Conservation (phyloP, 345 rosid species). For the Gossypium raimondii region DNA sequence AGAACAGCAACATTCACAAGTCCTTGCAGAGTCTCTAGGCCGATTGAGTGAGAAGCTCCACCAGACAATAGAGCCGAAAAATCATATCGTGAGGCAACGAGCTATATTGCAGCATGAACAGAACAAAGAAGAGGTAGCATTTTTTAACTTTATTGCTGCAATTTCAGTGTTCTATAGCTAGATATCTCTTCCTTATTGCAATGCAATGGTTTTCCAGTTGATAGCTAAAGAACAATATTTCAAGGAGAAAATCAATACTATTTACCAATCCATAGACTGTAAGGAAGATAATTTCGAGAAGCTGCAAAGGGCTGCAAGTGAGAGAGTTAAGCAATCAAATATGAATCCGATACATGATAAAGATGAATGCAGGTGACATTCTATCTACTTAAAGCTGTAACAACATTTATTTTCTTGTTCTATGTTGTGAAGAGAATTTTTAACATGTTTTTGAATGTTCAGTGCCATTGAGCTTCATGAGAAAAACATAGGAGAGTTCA, state of each 20-base stretch:
- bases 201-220: constrained; percentile 21
- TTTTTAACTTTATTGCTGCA: not conserved
- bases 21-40: constrained; percentile 29
- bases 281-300: constrained; percentile 42
- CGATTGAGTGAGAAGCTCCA: constrained; percentile 31
- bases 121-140: constrained; percentile 40
- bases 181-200: not conserved
- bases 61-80: constrained; percentile 24
- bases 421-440: not conserved
- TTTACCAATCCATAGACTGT: constrained; percentile 21
- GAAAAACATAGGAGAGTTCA: constrained; percentile 27
- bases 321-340: constrained; percentile 22
- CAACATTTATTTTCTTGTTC: not conserved
- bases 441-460: not conserved
- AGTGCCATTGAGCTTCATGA: constrained; percentile 22
- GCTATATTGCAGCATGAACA: constrained; percentile 33
- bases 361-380: constrained; percentile 26
- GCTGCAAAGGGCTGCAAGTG: constrained; percentile 28
- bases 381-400: not conserved
- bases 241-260: constrained; percentile 30
- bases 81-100: constrained; percentile 27
- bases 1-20: constrained; percentile 26
- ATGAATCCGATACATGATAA: constrained; percentile 14
- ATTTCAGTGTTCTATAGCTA: too few relatives aligned
- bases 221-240: constrained; percentile 38